These are phyloP conservation scores for Datisca glomerata DNA, from an alignment of 306 rosid genomes.

Conservation along the genomic window DNA sequence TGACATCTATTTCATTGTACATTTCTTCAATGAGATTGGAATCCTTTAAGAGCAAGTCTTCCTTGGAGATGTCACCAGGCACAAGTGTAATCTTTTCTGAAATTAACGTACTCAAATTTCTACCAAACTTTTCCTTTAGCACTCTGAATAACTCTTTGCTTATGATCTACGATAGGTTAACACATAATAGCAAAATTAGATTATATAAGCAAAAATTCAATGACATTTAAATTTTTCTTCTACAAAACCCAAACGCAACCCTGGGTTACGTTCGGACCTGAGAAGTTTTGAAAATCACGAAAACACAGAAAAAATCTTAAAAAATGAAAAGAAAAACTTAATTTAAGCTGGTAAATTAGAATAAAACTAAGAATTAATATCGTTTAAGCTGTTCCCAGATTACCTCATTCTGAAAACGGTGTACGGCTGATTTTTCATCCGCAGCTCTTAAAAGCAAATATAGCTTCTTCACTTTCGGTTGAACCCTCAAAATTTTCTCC, in stretches of 20 bases:
- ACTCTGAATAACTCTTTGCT: constrained; percentile 52
- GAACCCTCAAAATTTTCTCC: constrained; percentile 73
- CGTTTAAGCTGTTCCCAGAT: neutral
- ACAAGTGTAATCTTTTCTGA: constrained; percentile 44
- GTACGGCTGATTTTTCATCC: constrained; percentile 35
- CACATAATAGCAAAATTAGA: neutral
- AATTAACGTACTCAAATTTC: constrained; percentile 21
- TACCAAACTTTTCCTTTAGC: constrained; percentile 45
- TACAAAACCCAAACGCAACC: neutral
- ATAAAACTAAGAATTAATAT: no score
- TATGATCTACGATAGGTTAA: constrained; percentile 23
- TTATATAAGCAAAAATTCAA: no score
- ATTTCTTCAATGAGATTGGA: constrained; percentile 32
- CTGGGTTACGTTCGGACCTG: no score
- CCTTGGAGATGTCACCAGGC: constrained; percentile 43
- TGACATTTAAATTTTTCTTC: neutral
- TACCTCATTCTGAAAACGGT: constrained; percentile 58
- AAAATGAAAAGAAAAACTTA: no score
- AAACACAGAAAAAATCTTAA: no score
- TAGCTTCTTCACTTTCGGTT: constrained; percentile 67
- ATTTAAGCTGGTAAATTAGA: no score
- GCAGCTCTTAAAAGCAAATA: constrained; percentile 60
- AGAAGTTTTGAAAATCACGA: no score
- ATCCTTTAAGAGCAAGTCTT: constrained; percentile 45
- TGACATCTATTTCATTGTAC: constrained; percentile 29